Evolutionary conservation across 495 filamentous ascomycete species (phyloP).

Genomic region (Usnea hakonensis): DNA sequence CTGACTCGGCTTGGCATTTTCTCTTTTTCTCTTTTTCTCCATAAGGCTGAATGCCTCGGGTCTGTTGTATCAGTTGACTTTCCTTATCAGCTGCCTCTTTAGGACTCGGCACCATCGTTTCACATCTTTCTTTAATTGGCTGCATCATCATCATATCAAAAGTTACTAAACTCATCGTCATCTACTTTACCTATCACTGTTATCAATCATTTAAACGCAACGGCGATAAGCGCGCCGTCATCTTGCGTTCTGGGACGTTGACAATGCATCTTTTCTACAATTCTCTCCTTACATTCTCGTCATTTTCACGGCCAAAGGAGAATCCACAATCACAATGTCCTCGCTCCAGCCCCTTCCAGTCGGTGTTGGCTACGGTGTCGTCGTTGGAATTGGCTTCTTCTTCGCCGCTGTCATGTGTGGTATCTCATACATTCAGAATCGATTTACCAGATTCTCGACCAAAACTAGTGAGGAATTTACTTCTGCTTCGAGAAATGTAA

Average conservation of each 20-base stretch:
- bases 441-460: constrained; percentile 41
- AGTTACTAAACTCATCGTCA: no score
- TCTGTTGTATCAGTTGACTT: background rate
- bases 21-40: no score
- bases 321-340: background rate
- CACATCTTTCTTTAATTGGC: constrained; percentile 1
- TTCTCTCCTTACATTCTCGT: background rate
- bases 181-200: background rate
- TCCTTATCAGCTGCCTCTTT: background rate
- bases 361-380: constrained; percentile 36
- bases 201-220: background rate
- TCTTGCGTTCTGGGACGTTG: constrained; percentile 1
- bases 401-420: constrained; percentile 40
- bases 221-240: constrained; percentile 12
- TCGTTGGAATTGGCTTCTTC: constrained; percentile 42
- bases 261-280: background rate
- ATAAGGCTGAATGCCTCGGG: background rate
- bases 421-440: constrained; percentile 37
- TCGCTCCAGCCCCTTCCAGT: constrained; percentile 12
- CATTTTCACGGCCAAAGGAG: background rate
- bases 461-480: constrained; percentile 43
- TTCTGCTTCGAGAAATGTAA: constrained; percentile 40
- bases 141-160: no score
- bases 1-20: background rate
- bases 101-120: constrained; percentile 5